Conservation (phyloP, 2,329 filamentous ascomycete genomes). For the Colletotrichum gigasporum region DNA sequence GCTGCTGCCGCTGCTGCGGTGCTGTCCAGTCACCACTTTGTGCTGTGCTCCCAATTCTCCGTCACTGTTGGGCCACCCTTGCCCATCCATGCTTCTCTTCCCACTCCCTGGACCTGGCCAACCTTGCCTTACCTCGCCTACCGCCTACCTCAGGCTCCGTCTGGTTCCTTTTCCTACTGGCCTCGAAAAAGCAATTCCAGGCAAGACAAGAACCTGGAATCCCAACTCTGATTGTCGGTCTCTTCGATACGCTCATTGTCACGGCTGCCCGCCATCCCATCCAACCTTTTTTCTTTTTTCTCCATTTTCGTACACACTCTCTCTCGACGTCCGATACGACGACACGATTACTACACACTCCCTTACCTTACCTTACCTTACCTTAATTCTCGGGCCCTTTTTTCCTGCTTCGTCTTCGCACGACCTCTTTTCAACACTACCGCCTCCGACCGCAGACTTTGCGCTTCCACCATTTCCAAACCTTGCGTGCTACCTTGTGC, state of each 20-base stretch:
- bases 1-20: too few species aligned
- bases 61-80: conserved; percentile 5
- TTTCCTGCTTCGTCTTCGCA: conserved; percentile 11
- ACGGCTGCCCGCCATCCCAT: conserved; percentile 20
- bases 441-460: conserved; percentile 13
- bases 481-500: not conserved
- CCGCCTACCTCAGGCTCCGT: not conserved
- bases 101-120: conserved; percentile 2
- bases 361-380: not conserved
- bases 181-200: conserved; percentile 27
- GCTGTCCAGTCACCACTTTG: not conserved
- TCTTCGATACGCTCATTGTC: conserved; percentile 24
- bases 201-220: conserved; percentile 13
- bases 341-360: conserved; percentile 8
- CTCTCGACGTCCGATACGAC: conserved; percentile 19
- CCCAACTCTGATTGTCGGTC: not conserved
- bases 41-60: not conserved
- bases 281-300: conserved; percentile 17
- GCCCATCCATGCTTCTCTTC: conserved; percentile 3
- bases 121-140: not conserved
- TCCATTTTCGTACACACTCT: conserved; percentile 2
- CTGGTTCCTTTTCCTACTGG: conserved; percentile 14
- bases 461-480: conserved; percentile 22
- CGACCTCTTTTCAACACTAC: conserved; percentile 28
- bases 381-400: conserved; percentile 24